Conservation (phyloP, 257 asterid species). For the Knoxia roxburghii region DNA sequence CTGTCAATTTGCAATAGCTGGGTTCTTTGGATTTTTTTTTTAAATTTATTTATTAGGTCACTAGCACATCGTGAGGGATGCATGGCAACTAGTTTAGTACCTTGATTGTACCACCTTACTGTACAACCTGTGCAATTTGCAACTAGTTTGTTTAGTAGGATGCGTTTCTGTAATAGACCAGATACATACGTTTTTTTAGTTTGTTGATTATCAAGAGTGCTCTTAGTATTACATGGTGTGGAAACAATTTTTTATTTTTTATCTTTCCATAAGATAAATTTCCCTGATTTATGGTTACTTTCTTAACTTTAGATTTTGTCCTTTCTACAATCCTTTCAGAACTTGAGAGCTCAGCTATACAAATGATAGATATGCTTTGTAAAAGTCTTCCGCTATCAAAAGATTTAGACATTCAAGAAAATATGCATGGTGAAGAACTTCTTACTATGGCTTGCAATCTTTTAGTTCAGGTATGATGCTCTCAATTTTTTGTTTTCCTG, state of each 20-base stretch:
- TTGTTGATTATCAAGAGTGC: not conserved
- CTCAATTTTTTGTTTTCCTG: not conserved
- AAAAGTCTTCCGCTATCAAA: constrained; percentile 72
- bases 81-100: no score
- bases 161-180: not conserved
- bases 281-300: not conserved
- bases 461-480: constrained; percentile 80
- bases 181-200: no score
- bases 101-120: no score
- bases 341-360: constrained; percentile 60
- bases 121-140: not conserved
- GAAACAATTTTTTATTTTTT: not conserved
- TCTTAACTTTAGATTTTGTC: constrained; percentile 9
- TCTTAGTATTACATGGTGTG: not conserved
- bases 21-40: not conserved
- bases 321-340: constrained; percentile 34
- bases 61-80: not conserved
- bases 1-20: not conserved
- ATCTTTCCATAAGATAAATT: no score
- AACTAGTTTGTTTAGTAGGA: not conserved
- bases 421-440: constrained; percentile 93
- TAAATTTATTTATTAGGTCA: not conserved
- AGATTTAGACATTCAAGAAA: constrained; percentile 82
- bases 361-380: constrained; percentile 66
- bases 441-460: constrained; percentile 69